Conservation (phyloP, 768 basidiomycete genomes). For the Mycena alexandri region DNA sequence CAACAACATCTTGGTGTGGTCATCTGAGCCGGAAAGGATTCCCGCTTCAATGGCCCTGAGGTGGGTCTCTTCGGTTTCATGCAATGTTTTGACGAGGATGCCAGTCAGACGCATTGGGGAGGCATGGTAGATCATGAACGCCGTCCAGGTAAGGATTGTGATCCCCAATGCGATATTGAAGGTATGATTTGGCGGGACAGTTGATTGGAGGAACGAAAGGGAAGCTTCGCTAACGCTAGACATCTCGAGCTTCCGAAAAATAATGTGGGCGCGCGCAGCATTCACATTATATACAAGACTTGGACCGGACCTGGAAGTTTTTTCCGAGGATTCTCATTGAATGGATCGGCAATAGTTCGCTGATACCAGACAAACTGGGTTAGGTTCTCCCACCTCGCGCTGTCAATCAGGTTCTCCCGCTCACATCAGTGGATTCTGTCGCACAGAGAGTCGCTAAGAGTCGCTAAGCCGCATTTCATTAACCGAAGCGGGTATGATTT, state of each 20-base stretch:
- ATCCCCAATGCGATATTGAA: neutral
- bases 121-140: neutral
- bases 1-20: constrained; percentile 14
- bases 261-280: neutral
- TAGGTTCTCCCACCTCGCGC: too few relatives aligned
- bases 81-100: neutral
- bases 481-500: too few relatives aligned
- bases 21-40: constrained; percentile 5
- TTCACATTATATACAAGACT: neutral
- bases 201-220: constrained; percentile 10
- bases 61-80: constrained; percentile 20
- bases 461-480: too few relatives aligned
- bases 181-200: neutral
- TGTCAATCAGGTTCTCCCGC: too few relatives aligned
- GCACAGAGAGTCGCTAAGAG: too few relatives aligned
- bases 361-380: too few relatives aligned
- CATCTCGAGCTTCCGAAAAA: neutral
- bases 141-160: neutral
- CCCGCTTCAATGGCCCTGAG: constrained; percentile 14
- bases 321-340: too few relatives aligned
- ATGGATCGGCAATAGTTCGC: too few relatives aligned
- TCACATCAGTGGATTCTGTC: too few relatives aligned
- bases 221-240: neutral
- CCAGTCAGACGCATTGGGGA: constrained; percentile 15
- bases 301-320: too few relatives aligned